A percentile compares a stretch with the other conserved stretches of the same genome.
Evolutionary conservation across 352 stramenopile species (phyloP).

Genomic region (Globisporangium heterothallicum): DNA sequence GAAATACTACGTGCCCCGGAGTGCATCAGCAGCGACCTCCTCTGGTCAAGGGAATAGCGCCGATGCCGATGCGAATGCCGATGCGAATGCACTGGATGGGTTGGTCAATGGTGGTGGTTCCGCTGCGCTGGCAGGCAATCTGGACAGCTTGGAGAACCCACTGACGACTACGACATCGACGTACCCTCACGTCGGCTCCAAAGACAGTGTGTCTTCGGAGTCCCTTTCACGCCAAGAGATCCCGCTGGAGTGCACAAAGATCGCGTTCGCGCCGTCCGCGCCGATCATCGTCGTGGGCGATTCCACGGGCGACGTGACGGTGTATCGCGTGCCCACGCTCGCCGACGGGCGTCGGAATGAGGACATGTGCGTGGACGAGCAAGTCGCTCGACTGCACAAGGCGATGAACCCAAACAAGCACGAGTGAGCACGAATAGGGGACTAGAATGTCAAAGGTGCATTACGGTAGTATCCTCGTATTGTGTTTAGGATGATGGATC

Average conservation of each 20-base stretch:
- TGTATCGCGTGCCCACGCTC: constrained; percentile 59
- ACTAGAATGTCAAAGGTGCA: not conserved
- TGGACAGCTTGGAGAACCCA: constrained; percentile 7
- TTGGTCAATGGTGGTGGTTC: too few relatives aligned
- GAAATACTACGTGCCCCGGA: constrained; percentile 31
- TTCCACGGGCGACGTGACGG: constrained; percentile 63
- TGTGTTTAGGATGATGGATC: too few relatives aligned
- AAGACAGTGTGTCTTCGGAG: constrained; percentile 1
- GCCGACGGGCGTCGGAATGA: constrained; percentile 15
- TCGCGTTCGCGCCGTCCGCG: constrained; percentile 62
- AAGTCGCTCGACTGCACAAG: constrained; percentile 43
- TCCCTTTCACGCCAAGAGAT: constrained; percentile 26
- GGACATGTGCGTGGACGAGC: constrained; percentile 35
- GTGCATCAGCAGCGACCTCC: constrained; percentile 8
- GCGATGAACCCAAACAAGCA: constrained; percentile 54
- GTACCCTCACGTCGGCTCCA: not conserved
- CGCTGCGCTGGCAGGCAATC: too few relatives aligned
- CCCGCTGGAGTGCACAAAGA: constrained; percentile 56
- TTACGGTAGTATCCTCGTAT: too few relatives aligned
- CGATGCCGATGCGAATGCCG: too few relatives aligned
- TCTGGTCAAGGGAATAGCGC: not conserved
- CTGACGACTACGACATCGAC: not conserved
- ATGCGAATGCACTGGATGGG: not conserved
- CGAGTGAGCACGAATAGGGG: constrained; percentile 20
- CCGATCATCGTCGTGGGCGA: constrained; percentile 76